Conservation (phyloP, 2,329 filamentous ascomycete species). For the Fusarium sp. region DNA sequence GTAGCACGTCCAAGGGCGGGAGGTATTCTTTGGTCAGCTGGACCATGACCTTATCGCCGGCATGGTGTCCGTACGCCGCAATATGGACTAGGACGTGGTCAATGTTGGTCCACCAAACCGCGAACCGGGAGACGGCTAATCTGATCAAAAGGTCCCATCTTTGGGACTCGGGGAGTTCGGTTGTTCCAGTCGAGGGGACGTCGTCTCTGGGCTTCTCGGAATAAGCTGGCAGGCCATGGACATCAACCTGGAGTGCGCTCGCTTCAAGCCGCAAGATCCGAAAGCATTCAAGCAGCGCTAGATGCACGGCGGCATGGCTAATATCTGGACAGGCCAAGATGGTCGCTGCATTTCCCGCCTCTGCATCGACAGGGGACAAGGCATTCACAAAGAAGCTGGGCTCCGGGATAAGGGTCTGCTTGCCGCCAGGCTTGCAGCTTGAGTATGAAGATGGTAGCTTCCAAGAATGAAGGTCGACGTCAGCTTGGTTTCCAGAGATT, state of each 20-base stretch:
- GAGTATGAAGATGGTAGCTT: slow-evolving; percentile 19
- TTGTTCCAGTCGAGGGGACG: neutral
- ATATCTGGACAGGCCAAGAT: slow-evolving; percentile 9
- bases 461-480: slow-evolving; percentile 22
- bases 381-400: slow-evolving; percentile 16
- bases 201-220: neutral
- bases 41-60: slow-evolving; percentile 11
- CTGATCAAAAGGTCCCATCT: slow-evolving; percentile 28
- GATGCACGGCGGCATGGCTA: slow-evolving; percentile 25
- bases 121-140: slow-evolving; percentile 19
- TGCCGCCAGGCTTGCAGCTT: slow-evolving; percentile 1
- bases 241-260: slow-evolving; percentile 3
- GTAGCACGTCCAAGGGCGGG: slow-evolving; percentile 19
- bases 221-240: slow-evolving; percentile 12
- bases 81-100: slow-evolving; percentile 16
- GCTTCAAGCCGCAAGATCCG: slow-evolving; percentile 12
- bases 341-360: neutral
- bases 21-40: slow-evolving; percentile 25
- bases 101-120: slow-evolving; percentile 27
- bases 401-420: slow-evolving; percentile 13
- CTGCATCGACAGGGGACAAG: neutral
- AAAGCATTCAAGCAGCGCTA: slow-evolving; percentile 27
- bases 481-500: slow-evolving; percentile 5
- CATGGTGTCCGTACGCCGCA: slow-evolving; percentile 16
- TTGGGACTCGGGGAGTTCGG: slow-evolving; percentile 5